Base-by-base conservation (phyloP, 805 yeast species). In the Metschnikowia lochheadii region DNA sequence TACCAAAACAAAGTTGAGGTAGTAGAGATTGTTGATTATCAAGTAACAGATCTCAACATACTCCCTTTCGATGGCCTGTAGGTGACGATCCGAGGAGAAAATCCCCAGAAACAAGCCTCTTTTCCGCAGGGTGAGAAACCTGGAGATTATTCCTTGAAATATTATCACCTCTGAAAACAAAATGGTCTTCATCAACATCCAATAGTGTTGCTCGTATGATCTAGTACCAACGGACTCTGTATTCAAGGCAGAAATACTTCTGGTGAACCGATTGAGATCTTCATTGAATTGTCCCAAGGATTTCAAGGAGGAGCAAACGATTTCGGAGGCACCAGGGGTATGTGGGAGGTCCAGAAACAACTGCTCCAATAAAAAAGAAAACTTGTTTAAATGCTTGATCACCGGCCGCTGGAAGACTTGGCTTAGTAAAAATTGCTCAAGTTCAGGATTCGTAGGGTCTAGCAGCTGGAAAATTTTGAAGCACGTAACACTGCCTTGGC, bases 151-250 rank as follows among this genome's bases (percentile, higher is more conserved):
- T 3, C 81, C 82, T 55, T 81, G 84, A 51, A 77, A 75, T 13
- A 82, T 70, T 10, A 81, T 65, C 8, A 81, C 69, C 36, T 77
- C 64, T 1, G 81, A 65, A 56, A 82, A 82, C 15, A 81, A 63
- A 8, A 75, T 51, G 26, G 64, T 66, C 51, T 77, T 77, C 61
- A 71, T 53, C 5, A 68, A 59, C 26, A 63, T 58, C 81, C 79
- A 76, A 35, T 63, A 66, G 26, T 62, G 64, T 15, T 60, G 60
- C 14, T 56, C 54, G 17, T 57, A 53, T 5, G 35, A 38, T 17
- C 51, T 46, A 46, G 56, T 62, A 3, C 46, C 54, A 5, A n/a
- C 8, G 3, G 48, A 51, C 18, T 23, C 49, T 3, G 10, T 10
- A 17, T 56, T 56, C 23, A 56, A 39, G 44, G 56, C 57, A 1